Conservation (phyloP, 1,139 yeast species). For the Suhomyces panamericanus region DNA sequence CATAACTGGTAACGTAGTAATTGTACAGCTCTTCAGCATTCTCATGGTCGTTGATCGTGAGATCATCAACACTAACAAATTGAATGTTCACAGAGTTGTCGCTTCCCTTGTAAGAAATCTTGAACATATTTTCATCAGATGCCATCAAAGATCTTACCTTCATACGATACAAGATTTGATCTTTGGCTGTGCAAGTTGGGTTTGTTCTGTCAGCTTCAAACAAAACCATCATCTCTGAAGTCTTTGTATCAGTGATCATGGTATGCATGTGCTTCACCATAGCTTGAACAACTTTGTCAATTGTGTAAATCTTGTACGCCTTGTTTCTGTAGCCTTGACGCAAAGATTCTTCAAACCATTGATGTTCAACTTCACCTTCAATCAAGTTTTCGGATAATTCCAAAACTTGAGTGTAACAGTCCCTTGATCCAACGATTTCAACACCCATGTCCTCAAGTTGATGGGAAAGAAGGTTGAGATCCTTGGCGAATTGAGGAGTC, state of each 20-base stretch:
- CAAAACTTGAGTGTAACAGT: constrained; percentile 76
- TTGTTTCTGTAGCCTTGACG: constrained; percentile 94
- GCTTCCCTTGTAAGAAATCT: constrained; percentile 67
- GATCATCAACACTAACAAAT: constrained; percentile 82
- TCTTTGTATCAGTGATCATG: constrained; percentile 75
- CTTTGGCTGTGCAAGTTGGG: constrained; percentile 70
- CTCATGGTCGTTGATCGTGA: constrained; percentile 77
- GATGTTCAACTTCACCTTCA: constrained; percentile 91
- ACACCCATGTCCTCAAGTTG: constrained; percentile 82
- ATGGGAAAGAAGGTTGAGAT: constrained; percentile 76
- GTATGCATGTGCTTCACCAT: constrained; percentile 85
- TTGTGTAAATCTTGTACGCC: constrained; percentile 88
- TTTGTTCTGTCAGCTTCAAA: constrained; percentile 78
- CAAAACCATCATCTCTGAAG: constrained; percentile 75
- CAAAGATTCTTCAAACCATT: constrained; percentile 91
- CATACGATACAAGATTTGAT: constrained; percentile 88
- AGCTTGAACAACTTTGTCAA: constrained; percentile 90
- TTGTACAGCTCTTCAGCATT: constrained; percentile 83
- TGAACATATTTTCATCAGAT: constrained; percentile 88
- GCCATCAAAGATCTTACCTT: constrained; percentile 81
- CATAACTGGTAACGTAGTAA: constrained; percentile 87
- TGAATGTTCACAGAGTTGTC: constrained; percentile 66
- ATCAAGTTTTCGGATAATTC: constrained; percentile 72
- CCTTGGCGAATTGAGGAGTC: constrained; percentile 82
- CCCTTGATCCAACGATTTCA: constrained; percentile 63